phyloP scores from a whole-genome alignment of 306 rosid species.

The Cucurbita argyrosperma region DNA sequence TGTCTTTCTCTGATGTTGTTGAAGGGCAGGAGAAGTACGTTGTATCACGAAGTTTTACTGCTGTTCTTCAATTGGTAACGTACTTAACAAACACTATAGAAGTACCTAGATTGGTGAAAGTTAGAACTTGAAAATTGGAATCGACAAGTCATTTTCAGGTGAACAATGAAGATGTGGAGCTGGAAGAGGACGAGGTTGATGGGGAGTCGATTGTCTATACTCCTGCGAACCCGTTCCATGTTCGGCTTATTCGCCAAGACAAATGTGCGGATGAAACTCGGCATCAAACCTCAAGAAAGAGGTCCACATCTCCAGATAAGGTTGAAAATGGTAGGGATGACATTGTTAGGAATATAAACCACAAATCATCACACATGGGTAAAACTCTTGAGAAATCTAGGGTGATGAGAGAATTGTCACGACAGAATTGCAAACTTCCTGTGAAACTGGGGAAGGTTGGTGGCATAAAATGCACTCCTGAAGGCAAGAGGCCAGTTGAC shows the following conservation, averaged over 20 bases:
- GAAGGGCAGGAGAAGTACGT: constrained; percentile 51
- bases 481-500: constrained; percentile 54
- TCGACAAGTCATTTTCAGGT: constrained; percentile 37
- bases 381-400: constrained; percentile 16
- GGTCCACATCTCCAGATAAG: constrained; percentile 39
- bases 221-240: constrained; percentile 45
- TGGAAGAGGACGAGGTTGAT: constrained; percentile 31
- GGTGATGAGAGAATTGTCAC: constrained; percentile 8
- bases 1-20: constrained; percentile 58
- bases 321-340: neutral
- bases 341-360: too few relatives aligned
- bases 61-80: constrained; percentile 83
- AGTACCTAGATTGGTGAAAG: neutral
- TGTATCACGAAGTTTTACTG: constrained; percentile 81
- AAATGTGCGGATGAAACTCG: constrained; percentile 16
- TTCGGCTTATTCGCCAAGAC: constrained; percentile 36
- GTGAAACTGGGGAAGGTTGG: constrained; percentile 37
- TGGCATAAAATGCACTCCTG: constrained; percentile 43
- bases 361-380: too few relatives aligned
- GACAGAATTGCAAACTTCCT: too few relatives aligned
- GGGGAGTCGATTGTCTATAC: constrained; percentile 47
- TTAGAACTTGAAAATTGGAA: neutral
- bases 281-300: constrained; percentile 34
- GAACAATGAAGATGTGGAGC: constrained; percentile 61
- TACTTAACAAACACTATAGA: neutral